Evolutionary conservation across 2,329 filamentous ascomycete genomes (phyloP).

Genomic region (Colletotrichum scovillei): DNA sequence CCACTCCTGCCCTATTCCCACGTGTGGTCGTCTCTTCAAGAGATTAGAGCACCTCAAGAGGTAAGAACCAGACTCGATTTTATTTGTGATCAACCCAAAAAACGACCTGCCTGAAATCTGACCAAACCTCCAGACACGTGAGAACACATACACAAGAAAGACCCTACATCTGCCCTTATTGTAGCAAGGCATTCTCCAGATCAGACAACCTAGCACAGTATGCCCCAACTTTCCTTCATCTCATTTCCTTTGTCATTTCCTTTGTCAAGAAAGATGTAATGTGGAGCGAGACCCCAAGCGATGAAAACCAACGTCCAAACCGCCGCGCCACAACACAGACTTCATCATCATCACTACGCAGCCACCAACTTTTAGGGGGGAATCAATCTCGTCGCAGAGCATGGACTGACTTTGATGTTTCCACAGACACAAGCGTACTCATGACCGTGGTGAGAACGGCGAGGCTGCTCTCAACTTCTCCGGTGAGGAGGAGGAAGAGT

Average conservation of each 20-base stretch:
- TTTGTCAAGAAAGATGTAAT: conserved; percentile 46
- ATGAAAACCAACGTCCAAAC: conserved; percentile 41
- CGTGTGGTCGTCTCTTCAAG: conserved; percentile 97
- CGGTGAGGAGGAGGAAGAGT: conserved; percentile 88
- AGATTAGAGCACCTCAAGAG: conserved; percentile 98
- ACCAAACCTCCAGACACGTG: conserved; percentile 81
- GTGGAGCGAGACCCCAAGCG: conserved; percentile 52
- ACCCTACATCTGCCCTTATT: conserved; percentile 96
- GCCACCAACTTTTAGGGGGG: conserved; percentile 33
- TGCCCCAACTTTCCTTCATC: conserved; percentile 55
- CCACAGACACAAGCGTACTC: conserved; percentile 85
- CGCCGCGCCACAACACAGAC: conserved; percentile 46
- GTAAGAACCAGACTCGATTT: conserved; percentile 70
- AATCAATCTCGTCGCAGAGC: conserved; percentile 16
- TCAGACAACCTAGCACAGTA: conserved; percentile 99
- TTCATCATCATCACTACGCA: conserved; percentile 47
- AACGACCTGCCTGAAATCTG: conserved; percentile 57
- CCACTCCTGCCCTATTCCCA: conserved; percentile 98
- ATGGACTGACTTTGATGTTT: conserved; percentile 53
- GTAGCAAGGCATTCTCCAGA: conserved; percentile 98
- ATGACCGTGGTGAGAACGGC: conserved; percentile 72
- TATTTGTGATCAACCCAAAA: conserved; percentile 46
- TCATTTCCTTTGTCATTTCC: conserved; percentile 47
- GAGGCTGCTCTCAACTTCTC: conserved; percentile 72
- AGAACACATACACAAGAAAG: conserved; percentile 99